Conservation (phyloP, 2,329 filamentous ascomycete genomes). For the Aureobasidium sp. region DNA sequence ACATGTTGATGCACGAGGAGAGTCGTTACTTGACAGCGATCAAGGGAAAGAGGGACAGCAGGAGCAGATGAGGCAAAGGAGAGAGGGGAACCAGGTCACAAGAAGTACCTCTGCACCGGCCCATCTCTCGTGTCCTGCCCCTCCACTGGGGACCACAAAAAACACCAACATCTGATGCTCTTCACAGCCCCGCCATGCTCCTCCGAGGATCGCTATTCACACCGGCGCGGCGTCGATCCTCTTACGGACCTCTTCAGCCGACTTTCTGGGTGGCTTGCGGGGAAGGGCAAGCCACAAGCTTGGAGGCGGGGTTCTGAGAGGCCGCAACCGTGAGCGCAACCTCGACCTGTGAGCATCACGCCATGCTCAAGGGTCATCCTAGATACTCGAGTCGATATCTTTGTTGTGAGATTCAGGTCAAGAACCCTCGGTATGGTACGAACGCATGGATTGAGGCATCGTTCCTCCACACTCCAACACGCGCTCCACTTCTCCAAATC, state of each 20-base stretch:
- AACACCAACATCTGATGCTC: background rate
- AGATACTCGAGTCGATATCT: background rate
- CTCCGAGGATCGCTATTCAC: slow-evolving; percentile 7
- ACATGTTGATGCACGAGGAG: background rate
- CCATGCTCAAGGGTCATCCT: background rate
- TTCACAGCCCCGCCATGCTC: background rate
- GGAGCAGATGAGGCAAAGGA: background rate
- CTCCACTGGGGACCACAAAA: slow-evolving; percentile 5
- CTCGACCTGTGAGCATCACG: background rate
- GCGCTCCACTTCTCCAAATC: slow-evolving; percentile 16
- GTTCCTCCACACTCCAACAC: background rate
- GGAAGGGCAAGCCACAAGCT: background rate
- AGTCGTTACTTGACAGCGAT: background rate
- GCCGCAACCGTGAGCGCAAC: background rate
- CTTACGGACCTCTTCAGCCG: background rate
- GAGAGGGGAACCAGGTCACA: background rate
- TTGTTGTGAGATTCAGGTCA: too few relatives aligned
- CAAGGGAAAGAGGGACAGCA: background rate
- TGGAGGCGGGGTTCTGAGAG: background rate
- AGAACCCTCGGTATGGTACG: background rate
- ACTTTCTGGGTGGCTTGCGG: background rate
- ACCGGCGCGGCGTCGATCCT: background rate
- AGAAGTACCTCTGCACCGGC: background rate
- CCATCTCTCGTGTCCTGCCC: slow-evolving; percentile 2
- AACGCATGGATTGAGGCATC: background rate